Percentiles rank a stretch among this genome's conserved stretches.
These are phyloP conservation scores for carrot (Daucus carota) DNA, from an alignment of 129 eudicot species.

Conservation along the genomic window DH1_v3.0 NC_030384.2:25912501-25913000, in stretches of 20 bases:
- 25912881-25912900: no score
- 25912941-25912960: constrained; percentile 61
- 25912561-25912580: background rate
- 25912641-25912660: background rate
- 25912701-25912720: background rate
- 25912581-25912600: background rate
- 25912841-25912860: background rate
- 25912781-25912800: no score
- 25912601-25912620: background rate
- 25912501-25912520: background rate
- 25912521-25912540: background rate
- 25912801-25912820: no score
- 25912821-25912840: background rate
- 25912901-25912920: background rate
- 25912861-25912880: background rate
- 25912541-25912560: background rate
- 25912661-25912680: background rate
- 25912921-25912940: background rate
- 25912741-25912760: background rate
- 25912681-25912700: background rate
- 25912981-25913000: constrained; percentile 66
- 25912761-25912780: background rate
- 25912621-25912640: background rate
- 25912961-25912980: constrained; percentile 58
- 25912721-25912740: background rate